Evolutionary conservation across 305 asterid species (phyloP).

Genomic region (Euphrasia arctica): DNA sequence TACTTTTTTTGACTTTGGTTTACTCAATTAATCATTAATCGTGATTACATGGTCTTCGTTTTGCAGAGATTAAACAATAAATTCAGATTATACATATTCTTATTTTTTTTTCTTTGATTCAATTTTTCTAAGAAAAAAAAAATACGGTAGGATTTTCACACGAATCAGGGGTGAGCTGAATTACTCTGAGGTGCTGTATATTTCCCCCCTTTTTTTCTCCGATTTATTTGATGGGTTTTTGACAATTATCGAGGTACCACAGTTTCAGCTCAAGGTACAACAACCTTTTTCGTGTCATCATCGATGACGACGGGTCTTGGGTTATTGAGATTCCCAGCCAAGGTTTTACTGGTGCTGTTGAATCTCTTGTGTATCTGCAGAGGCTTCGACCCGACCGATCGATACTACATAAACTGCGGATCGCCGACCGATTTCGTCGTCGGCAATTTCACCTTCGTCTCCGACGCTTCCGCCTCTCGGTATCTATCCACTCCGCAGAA

Average conservation of each 20-base stretch:
- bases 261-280: slow-evolving; percentile 26
- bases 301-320: slow-evolving; percentile 35
- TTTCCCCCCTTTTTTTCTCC: slow-evolving; percentile 19
- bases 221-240: neutral
- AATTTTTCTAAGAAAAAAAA: too few species aligned
- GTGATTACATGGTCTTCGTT: neutral
- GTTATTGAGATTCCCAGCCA: slow-evolving; percentile 29
- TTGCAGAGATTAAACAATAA: too few species aligned
- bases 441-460: slow-evolving; percentile 36
- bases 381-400: slow-evolving; percentile 52
- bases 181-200: slow-evolving; percentile 35
- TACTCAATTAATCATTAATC: neutral
- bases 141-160: too few species aligned
- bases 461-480: slow-evolving; percentile 54
- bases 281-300: slow-evolving; percentile 15
- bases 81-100: too few species aligned
- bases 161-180: slow-evolving; percentile 25
- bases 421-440: slow-evolving; percentile 43
- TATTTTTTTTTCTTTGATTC: too few species aligned
- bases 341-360: slow-evolving; percentile 31
- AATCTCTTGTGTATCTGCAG: slow-evolving; percentile 29
- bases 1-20: neutral
- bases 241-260: neutral
- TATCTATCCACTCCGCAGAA: slow-evolving; percentile 43
- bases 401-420: slow-evolving; percentile 57